Conservation (phyloP, 805 yeast species). For the Candida alai region DNA sequence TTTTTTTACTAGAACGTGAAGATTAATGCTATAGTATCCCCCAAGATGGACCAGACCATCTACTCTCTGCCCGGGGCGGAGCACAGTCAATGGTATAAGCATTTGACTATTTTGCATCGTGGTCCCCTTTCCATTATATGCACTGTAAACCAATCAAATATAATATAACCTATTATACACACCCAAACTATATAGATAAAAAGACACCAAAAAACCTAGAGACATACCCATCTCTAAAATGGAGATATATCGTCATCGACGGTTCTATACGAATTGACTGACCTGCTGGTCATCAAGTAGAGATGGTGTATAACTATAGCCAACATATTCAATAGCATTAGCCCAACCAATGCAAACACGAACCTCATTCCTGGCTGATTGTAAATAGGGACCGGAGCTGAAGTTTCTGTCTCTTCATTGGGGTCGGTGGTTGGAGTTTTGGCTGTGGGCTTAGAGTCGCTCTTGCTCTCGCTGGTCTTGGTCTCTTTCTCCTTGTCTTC, state of each 20-base stretch:
- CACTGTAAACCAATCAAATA: no score
- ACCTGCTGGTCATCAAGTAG: conserved; percentile 24
- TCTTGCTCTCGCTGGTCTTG: background rate
- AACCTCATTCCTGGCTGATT: conserved; percentile 28
- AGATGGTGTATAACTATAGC: conserved; percentile 38
- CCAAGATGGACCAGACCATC: no score
- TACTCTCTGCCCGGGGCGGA: no score
- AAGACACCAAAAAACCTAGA: no score
- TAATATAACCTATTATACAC: background rate
- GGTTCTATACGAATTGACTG: conserved; percentile 29
- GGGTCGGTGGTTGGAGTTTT: background rate
- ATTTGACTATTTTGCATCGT: no score
- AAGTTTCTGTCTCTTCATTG: background rate
- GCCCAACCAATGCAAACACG: conserved; percentile 31
- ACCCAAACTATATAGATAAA: background rate
- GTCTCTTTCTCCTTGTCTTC: background rate
- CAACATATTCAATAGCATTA: conserved; percentile 31
- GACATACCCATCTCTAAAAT: no score
- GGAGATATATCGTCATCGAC: conserved; percentile 36
- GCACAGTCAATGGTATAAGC: no score
- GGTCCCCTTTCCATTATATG: no score
- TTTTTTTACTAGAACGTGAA: background rate
- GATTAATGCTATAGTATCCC: no score
- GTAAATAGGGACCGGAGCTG: conserved; percentile 12
- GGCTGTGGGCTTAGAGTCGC: conserved; percentile 1